Base-by-base conservation (phyloP, 2,329 filamentous ascomycete genomes). In the Cladophialophora exuberans region DNA sequence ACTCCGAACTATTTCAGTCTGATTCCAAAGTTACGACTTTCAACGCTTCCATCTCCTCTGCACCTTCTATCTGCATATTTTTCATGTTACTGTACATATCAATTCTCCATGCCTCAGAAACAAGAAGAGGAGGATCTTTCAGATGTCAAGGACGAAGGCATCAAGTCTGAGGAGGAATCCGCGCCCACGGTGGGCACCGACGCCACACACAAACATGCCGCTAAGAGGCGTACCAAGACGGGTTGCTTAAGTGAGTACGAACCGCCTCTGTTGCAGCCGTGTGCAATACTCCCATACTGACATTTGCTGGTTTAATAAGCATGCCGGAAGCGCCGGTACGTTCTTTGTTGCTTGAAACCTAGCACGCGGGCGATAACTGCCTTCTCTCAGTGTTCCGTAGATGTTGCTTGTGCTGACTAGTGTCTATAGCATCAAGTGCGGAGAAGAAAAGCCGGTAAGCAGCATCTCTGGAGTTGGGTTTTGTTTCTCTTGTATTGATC, bases 161-260 rank as follows among this genome's bases (percentile, higher is more conserved):
- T 82, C 79, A 52, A 52, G 41, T 26, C 59, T 36, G 51, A 59
- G 6, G 55, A 55, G 20, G 31, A 35, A 15, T 26, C 41, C 20
- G 48, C 36, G n/a, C 23, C 39, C 2, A 15, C 38, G 17, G 49
- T 44, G 20, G 33, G 22, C 25, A 22, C 42, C 35, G 52, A 57
- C 31, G 52, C 51, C 22, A 36, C 47, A 28, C 55, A 49, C 36
- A 61, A 57, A 42, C 53, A 54, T 64, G 64, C 72, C 2, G 70
- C 77, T 18, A 82, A 83, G 64, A 90, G 86, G 70, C 80, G 92
- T 65, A 96, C 92, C 47, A 97, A 97, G 75, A 96, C 92, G 2
- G 92, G 92, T 11, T 97, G 92, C 70, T 74, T 96, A 57, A 97
- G 88, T 91, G 80, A 71, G 87, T 52, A 31, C 52, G 36, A 25